These are phyloP conservation scores for Maudiozyma barnettii DNA, from an alignment of 805 yeast species.

Conservation along the genomic window DNA sequence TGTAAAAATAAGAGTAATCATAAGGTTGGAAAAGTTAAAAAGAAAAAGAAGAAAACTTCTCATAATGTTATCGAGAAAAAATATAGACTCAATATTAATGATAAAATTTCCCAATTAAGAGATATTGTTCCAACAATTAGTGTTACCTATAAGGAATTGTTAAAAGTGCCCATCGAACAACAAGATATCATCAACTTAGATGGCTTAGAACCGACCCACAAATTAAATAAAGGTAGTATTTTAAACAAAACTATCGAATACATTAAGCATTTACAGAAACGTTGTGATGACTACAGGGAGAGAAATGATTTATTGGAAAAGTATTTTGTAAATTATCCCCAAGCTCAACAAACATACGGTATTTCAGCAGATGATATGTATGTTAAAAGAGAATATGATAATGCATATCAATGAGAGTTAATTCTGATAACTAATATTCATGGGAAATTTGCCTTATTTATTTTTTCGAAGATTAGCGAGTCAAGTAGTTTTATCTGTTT, in stretches of 20 bases:
- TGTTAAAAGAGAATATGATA: background rate
- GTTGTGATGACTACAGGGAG: conserved; percentile 39
- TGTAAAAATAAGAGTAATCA: conserved; percentile 4
- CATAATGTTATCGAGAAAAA: conserved; percentile 67
- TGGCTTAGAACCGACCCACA: conserved; percentile 67
- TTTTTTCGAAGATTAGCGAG: too few species aligned
- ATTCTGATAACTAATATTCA: too few species aligned
- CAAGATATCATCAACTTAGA: conserved; percentile 55
- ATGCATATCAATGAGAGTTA: background rate
- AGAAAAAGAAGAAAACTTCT: conserved; percentile 43
- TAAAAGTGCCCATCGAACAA: conserved; percentile 41
- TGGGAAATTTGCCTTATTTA: too few species aligned
- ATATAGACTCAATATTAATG: conserved; percentile 61
- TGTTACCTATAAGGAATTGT: conserved; percentile 35
- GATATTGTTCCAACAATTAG: conserved; percentile 61
- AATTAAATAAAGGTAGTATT: conserved; percentile 69
- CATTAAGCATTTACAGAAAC: conserved; percentile 59
- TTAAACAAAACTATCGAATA: conserved; percentile 70
- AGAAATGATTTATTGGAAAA: conserved; percentile 38
- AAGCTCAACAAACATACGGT: background rate
- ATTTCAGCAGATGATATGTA: background rate
- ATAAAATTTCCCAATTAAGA: conserved; percentile 52
- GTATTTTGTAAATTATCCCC: background rate
- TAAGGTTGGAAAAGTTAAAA: conserved; percentile 8
- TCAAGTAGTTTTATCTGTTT: too few species aligned